Percentiles rank a stretch among this genome's conserved stretches.
These are phyloP conservation scores for Rhizopogon vinicolor DNA, from an alignment of 768 basidiomycete species.

Conservation along the genomic window DNA sequence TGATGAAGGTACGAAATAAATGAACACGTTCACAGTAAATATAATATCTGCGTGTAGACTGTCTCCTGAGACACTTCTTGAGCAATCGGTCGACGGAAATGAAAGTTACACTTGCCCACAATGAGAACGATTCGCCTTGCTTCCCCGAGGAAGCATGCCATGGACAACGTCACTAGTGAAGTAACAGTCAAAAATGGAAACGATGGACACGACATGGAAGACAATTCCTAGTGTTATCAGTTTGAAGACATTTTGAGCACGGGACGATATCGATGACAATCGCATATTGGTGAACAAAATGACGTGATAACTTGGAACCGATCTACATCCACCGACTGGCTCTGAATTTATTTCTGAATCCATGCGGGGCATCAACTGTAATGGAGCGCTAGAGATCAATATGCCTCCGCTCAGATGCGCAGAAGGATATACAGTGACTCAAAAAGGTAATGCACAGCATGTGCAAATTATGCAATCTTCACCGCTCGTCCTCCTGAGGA, in stretches of 20 bases:
- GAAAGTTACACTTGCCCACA: slow-evolving; percentile 47
- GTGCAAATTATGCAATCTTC: too few relatives aligned
- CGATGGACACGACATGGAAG: slow-evolving; percentile 72
- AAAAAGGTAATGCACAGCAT: too few relatives aligned
- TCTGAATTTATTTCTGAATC: too few relatives aligned
- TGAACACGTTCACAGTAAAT: slow-evolving; percentile 60
- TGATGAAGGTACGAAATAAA: slow-evolving; percentile 37
- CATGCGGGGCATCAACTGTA: too few relatives aligned
- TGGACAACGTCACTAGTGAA: slow-evolving; percentile 80
- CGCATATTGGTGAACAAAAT: not conserved
- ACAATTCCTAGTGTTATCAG: slow-evolving; percentile 61
- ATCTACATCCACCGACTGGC: too few relatives aligned
- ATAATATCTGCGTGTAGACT: slow-evolving; percentile 81
- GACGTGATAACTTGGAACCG: too few relatives aligned
- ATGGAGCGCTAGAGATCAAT: too few relatives aligned
- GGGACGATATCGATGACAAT: slow-evolving; percentile 8
- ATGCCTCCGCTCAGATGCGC: too few relatives aligned
- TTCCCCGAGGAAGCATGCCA: slow-evolving; percentile 63
- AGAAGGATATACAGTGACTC: too few relatives aligned
- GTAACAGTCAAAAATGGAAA: slow-evolving; percentile 81
- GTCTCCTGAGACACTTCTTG: slow-evolving; percentile 49
- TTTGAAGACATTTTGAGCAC: slow-evolving; percentile 20
- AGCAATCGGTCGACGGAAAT: not conserved
- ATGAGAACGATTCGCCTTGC: slow-evolving; percentile 78
- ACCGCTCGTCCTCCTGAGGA: too few relatives aligned